These are phyloP conservation scores for Hymenoscyphus occultus DNA, from an alignment of 2,329 filamentous ascomycete species.

Conservation along the genomic window DNA sequence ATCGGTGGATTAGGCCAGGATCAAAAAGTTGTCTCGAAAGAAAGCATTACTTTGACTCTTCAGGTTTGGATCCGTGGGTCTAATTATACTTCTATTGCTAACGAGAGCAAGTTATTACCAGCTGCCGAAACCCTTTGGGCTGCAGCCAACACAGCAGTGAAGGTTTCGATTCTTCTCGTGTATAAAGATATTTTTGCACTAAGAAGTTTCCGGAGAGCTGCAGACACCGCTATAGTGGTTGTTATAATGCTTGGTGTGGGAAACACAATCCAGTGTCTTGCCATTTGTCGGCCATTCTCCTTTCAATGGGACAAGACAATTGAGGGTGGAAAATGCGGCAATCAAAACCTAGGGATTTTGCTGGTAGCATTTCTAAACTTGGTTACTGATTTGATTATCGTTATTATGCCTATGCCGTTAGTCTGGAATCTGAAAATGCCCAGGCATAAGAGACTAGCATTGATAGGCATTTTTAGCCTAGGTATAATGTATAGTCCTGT, in stretches of 20 bases:
- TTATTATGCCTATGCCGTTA: conserved; percentile 1
- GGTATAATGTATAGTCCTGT: background rate
- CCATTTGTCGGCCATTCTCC: conserved; percentile 1
- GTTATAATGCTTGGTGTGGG: conserved; percentile 6
- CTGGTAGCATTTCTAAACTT: conserved; percentile 6
- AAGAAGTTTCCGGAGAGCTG: background rate
- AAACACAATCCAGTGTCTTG: conserved; percentile 6
- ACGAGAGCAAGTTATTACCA: background rate
- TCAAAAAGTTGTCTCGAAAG: background rate
- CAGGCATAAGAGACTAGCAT: background rate
- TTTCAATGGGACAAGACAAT: conserved; percentile 8
- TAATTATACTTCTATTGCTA: background rate
- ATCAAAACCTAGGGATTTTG: conserved; percentile 1
- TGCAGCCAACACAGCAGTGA: background rate
- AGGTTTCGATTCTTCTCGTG: conserved; percentile 6
- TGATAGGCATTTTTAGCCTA: conserved; percentile 2
- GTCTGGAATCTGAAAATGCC: conserved; percentile 5
- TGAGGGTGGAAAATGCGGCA: background rate
- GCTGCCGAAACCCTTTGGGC: background rate
- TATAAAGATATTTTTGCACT: conserved; percentile 6
- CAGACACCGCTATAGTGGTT: background rate
- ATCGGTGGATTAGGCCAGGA: background rate
- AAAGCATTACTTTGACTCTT: background rate
- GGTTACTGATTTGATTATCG: conserved; percentile 2
- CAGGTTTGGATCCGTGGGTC: background rate